A percentile compares a stretch with the other conserved stretches of the same genome.
Conservation (phyloP, 2,329 filamentous ascomycete genomes). For the Ascochyta koolunga region DNA sequence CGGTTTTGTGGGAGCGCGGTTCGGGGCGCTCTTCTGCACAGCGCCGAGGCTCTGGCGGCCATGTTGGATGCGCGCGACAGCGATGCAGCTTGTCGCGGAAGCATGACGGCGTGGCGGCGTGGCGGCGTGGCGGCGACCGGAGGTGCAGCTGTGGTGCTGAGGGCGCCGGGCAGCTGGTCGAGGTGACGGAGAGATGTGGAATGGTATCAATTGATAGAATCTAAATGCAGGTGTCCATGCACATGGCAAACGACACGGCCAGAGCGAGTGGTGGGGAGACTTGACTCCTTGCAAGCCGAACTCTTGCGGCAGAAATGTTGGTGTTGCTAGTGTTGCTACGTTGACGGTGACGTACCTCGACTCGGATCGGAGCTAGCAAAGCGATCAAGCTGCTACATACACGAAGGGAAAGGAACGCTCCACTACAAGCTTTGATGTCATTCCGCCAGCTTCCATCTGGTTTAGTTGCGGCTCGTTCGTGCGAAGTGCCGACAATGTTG, state of each 20-base stretch:
- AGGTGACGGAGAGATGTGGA: background rate
- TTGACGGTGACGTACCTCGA: background rate
- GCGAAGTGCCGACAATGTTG: background rate
- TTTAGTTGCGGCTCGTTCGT: slow-evolving; percentile 20
- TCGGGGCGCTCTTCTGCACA: slow-evolving; percentile 20
- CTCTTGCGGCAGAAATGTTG: slow-evolving; percentile 8
- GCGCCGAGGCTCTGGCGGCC: slow-evolving; percentile 24
- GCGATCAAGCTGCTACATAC: background rate
- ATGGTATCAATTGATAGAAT: slow-evolving; percentile 7
- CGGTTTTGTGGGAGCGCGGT: slow-evolving; percentile 24
- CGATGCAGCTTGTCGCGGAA: slow-evolving; percentile 39
- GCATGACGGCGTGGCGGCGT: slow-evolving; percentile 37
- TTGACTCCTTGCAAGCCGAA: slow-evolving; percentile 1
- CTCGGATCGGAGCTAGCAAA: slow-evolving; percentile 4
- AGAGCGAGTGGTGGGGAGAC: slow-evolving; percentile 6
- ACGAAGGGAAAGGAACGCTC: too few species aligned
- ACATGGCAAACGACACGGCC: background rate
- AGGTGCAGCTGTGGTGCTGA: slow-evolving; percentile 4
- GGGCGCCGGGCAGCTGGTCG: slow-evolving; percentile 2
- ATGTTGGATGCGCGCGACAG: slow-evolving; percentile 34
- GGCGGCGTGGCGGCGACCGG: slow-evolving; percentile 15
- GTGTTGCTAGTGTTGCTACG: background rate
- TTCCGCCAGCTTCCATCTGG: slow-evolving; percentile 23
- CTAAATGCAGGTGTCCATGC: background rate
- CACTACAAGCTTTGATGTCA: background rate